Base-by-base conservation (phyloP, 2,329 filamentous ascomycete genomes). In the Fusarium nisikadoi region DNA sequence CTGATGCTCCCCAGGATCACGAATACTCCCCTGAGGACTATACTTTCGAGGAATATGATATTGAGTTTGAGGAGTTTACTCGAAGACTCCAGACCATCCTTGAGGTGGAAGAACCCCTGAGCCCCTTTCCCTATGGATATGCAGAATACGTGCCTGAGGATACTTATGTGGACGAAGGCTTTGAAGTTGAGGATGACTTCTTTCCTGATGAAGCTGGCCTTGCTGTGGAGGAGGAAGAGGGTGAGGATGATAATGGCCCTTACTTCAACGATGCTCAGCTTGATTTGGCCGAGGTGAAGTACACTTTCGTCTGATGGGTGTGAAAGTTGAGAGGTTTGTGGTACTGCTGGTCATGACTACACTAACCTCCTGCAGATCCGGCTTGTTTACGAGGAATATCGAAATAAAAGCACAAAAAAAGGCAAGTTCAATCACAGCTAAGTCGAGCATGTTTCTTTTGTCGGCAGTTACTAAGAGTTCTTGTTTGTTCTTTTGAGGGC, bases 391-490 rank as follows among this genome's bases (percentile, higher is more conserved):
- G 49, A n/a, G 17, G 7, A n/a, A 5, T 12, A 38, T 13, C 4
- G 1, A 9, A 6, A n/a, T 1, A 16, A 27, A 52, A 52, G n/a
- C 3, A 27, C 2, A 17, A 13, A 7, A 39, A 27, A 7, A n/a
- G 14, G 13, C 17, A 53, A 53, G 23, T 39, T 3, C 1, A 13
- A 39, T n/a, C 33, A 29, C 14, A 12, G 23, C 14, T n/a, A 9
- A 20, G 3, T 53, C 13, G 17, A n/a, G 5, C 7, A n/a, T 27
- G 10, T 53, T 39, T n/a, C 23, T 38, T 27, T 52, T 39, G 19
- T 53, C 33, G 29, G 6, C 11, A 2, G 2, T 39, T n/a, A 5
- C 16, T 38, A 7, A 14, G 7, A 27, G 33, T n/a, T 39, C 29
- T 33, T 19, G 16, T 33, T 33, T 33, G 16, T 19, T 33, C 20